These are phyloP conservation scores for Cyclocybe cylindracea DNA, from an alignment of 768 basidiomycete genomes.

Conservation along the genomic window DNA sequence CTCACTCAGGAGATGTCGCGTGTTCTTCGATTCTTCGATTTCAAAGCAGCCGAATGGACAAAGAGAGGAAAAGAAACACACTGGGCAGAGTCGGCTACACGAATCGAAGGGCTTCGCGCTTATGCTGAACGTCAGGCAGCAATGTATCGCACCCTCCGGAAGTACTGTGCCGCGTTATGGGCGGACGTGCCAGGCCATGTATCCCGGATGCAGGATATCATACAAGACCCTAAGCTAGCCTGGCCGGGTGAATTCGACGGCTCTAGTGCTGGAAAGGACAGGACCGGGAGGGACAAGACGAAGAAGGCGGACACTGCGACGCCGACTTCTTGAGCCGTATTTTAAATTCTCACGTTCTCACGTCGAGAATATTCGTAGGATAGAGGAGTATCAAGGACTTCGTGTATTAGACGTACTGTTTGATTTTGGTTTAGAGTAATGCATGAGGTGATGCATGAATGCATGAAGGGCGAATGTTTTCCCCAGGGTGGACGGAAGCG, in stretches of 20 bases:
- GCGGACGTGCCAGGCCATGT: background rate
- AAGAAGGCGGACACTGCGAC: too few relatives aligned
- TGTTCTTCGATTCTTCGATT: conserved; percentile 19
- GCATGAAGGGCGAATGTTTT: too few relatives aligned
- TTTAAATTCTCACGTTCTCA: too few relatives aligned
- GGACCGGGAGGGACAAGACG: too few relatives aligned
- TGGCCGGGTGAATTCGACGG: background rate
- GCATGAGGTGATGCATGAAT: too few relatives aligned
- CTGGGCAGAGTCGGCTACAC: background rate
- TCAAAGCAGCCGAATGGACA: conserved; percentile 20
- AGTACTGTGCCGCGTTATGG: background rate
- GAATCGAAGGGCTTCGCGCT: background rate
- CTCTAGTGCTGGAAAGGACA: too few relatives aligned
- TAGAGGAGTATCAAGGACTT: too few relatives aligned
- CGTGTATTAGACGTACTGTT: too few relatives aligned
- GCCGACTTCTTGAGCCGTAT: too few relatives aligned
- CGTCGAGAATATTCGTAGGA: too few relatives aligned
- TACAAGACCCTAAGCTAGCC: background rate
- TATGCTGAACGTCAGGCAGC: conserved; percentile 8
- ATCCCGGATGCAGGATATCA: conserved; percentile 1
- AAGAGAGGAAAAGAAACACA: background rate
- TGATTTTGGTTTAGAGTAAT: too few relatives aligned
- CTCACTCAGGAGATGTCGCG: conserved; percentile 26
- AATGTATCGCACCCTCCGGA: background rate
- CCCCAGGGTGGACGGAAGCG: too few relatives aligned